phyloP scores from a whole-genome alignment of 192 early-diverging fungal species.

The Cladochytrium replicatum region DNA sequence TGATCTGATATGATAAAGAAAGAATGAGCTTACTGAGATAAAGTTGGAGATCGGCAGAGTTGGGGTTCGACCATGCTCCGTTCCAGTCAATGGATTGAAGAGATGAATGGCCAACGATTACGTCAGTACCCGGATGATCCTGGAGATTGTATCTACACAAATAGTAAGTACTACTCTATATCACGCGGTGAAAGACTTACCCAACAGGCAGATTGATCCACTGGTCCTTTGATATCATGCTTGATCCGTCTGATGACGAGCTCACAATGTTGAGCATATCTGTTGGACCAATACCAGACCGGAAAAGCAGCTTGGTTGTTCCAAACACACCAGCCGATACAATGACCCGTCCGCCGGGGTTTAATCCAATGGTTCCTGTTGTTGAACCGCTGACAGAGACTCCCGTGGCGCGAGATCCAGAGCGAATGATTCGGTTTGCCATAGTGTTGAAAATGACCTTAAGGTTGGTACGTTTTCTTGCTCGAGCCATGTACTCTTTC shows the following conservation, averaged over 20 bases:
- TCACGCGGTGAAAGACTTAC: no score
- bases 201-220: conserved; percentile 1
- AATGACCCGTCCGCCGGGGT: neutral
- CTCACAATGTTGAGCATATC: neutral
- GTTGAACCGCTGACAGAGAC: neutral
- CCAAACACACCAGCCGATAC: neutral
- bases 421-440: neutral
- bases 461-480: neutral
- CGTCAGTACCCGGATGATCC: neutral
- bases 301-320: neutral
- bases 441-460: neutral
- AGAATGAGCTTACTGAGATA: neutral
- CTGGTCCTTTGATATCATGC: neutral
- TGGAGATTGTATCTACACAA: neutral
- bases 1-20: neutral
- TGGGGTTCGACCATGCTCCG: neutral
- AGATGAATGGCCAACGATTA: neutral
- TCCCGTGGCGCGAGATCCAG: neutral
- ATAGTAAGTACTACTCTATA: no score
- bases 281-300: neutral
- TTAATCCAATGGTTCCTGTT: neutral
- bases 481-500: neutral
- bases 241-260: neutral
- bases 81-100: neutral
- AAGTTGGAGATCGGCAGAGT: neutral